A percentile compares a stretch with the other conserved stretches of the same genome.
These are phyloP conservation scores for Boletus vermiculosoides DNA, from an alignment of 768 basidiomycete genomes.

Conservation along the genomic window DNA sequence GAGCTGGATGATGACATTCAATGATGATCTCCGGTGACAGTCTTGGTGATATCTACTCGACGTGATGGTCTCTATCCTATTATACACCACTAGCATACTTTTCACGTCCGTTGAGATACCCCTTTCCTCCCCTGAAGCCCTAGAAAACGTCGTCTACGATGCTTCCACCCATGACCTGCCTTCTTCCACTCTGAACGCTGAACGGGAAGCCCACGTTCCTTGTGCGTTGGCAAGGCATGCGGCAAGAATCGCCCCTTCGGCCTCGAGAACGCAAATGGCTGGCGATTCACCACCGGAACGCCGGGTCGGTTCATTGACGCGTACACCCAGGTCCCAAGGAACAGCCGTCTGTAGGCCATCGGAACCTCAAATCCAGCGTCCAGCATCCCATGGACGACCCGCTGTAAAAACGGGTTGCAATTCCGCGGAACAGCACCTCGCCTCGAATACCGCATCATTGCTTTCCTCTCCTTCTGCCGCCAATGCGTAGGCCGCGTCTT, in stretches of 20 bases:
- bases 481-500: slow-evolving; percentile 25
- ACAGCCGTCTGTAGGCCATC: slow-evolving; percentile 37
- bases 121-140: not conserved
- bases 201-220: slow-evolving; percentile 37
- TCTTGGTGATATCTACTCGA: slow-evolving; percentile 9
- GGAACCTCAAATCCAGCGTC: slow-evolving; percentile 42
- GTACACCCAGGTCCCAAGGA: slow-evolving; percentile 36
- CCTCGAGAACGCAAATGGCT: slow-evolving; percentile 30
- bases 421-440: slow-evolving; percentile 24
- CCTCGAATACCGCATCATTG: slow-evolving; percentile 28
- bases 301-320: slow-evolving; percentile 18
- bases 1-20: not conserved
- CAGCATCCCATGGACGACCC: slow-evolving; percentile 40
- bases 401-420: slow-evolving; percentile 37
- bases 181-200: slow-evolving; percentile 27
- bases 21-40: slow-evolving; percentile 1
- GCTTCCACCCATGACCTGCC: slow-evolving; percentile 19
- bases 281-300: slow-evolving; percentile 14
- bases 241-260: slow-evolving; percentile 22
- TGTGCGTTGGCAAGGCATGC: slow-evolving; percentile 25
- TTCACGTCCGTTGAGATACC: slow-evolving; percentile 20
- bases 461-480: slow-evolving; percentile 31
- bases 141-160: slow-evolving; percentile 12
- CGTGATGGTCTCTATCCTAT: slow-evolving; percentile 15
- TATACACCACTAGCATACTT: slow-evolving; percentile 28